Conservation (phyloP, 441 rosid genomes). For the Corymbia citriodora region DNA sequence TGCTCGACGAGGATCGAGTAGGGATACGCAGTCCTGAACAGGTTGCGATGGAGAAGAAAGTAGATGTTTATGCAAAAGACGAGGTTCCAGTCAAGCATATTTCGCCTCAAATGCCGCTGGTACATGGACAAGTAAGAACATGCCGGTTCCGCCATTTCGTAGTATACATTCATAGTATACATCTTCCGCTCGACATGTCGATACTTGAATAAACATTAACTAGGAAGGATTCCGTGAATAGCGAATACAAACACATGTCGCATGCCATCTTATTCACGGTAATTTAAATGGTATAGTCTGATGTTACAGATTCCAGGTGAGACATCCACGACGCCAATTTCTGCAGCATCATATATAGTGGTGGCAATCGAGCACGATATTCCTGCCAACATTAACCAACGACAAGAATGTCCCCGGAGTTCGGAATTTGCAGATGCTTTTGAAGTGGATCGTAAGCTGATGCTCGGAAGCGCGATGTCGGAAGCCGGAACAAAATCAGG, state of each 20-base stretch:
- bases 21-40: neutral
- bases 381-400: neutral
- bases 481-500: neutral
- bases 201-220: neutral
- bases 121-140: neutral
- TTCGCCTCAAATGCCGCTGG: neutral
- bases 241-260: neutral
- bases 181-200: neutral
- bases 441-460: neutral
- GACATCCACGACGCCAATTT: slow-evolving; percentile 6
- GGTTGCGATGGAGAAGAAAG: neutral
- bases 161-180: neutral
- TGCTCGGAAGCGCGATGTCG: neutral
- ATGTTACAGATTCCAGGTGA: neutral
- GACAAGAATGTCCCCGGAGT: neutral
- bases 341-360: neutral
- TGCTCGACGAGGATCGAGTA: neutral
- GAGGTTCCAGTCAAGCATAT: neutral
- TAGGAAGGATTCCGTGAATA: neutral
- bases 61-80: neutral
- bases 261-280: neutral
- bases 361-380: neutral
- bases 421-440: neutral
- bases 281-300: neutral
- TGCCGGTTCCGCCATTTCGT: neutral